A percentile compares a stretch with the other conserved stretches of the same genome.
Conservation (phyloP, 495 filamentous ascomycete species). For the Acidiella bohemica region DNA sequence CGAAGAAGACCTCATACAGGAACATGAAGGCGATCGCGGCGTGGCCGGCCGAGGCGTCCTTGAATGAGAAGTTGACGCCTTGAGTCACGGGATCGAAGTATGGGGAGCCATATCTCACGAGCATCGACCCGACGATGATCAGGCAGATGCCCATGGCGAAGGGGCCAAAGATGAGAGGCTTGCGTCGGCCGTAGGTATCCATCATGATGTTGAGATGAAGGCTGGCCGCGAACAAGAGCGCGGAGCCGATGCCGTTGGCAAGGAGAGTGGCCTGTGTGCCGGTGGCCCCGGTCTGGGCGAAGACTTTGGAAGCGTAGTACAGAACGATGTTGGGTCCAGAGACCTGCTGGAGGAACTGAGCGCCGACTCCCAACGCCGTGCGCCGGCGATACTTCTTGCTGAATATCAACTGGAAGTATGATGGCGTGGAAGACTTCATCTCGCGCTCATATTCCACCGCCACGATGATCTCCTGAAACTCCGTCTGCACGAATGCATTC, state of each 20-base stretch:
- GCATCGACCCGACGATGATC: constrained; percentile 4
- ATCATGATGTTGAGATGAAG: neutral
- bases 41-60: neutral
- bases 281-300: neutral
- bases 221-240: neutral
- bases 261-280: constrained; percentile 1
- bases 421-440: neutral
- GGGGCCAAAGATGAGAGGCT: constrained; percentile 1
- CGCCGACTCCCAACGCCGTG: neutral
- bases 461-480: neutral
- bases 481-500: neutral
- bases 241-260: constrained; percentile 3
- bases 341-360: constrained; percentile 3
- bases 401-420: neutral
- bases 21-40: constrained; percentile 7
- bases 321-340: neutral
- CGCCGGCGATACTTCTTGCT: neutral
- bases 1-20: constrained; percentile 6
- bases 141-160: constrained; percentile 7
- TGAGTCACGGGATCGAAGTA: constrained; percentile 4
- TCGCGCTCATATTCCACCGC: neutral
- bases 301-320: constrained; percentile 5
- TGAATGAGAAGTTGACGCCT: constrained; percentile 3
- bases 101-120: constrained; percentile 1
- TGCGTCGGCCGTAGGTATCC: constrained; percentile 4